Base-by-base conservation (phyloP, 805 yeast species). In the Vanderwaltozyma verrucispora region DNA sequence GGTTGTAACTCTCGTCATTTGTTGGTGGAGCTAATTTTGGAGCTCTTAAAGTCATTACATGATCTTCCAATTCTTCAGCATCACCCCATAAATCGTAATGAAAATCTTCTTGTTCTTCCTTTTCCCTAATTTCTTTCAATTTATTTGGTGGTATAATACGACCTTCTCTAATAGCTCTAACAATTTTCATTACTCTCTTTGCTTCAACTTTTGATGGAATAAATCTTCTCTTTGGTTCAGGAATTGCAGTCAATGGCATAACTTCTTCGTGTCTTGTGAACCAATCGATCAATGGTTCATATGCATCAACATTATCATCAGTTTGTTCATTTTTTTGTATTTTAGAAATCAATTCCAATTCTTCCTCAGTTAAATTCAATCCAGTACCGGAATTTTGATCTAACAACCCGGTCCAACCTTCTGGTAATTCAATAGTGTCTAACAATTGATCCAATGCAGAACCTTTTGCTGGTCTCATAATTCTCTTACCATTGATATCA, bases 391-490 rank as follows among this genome's bases (percentile, higher is more conserved):
- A 86, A 52, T 78, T 72, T 53, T 84, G 81, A 61, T 92, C 97
- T 43, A 89, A 65, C 43, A 92, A 69, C 33, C 99, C 99, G 13
- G 98, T 92, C 97, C 97, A 92, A 19, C 98, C 98, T 62, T 85
- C 94, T 12, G 98, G 98, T 45, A 92, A 68, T 44, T 92, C 99
- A 43, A 92, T 92, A 23, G 78, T 69, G 54, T 89, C 98, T 46
- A 92, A 66, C 44, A 92, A 71, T 52, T 80, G 82, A 54, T 92
- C 97, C 47, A 92, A 71, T 1, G 97, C 98, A 40, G 94, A 77
- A 12, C 96, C 95, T 52, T 85, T 81, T 9, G 97, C 98, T 11
- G 99, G 99, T 60, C 99, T 77, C 97, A 92, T 89, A 55, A 92
- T 88, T 56, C 98, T 76, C 59, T 88, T 89, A 53, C 99, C 98